phyloP scores from a whole-genome alignment of 2,329 filamentous ascomycete genomes.

The Colletotrichum horii region DNA sequence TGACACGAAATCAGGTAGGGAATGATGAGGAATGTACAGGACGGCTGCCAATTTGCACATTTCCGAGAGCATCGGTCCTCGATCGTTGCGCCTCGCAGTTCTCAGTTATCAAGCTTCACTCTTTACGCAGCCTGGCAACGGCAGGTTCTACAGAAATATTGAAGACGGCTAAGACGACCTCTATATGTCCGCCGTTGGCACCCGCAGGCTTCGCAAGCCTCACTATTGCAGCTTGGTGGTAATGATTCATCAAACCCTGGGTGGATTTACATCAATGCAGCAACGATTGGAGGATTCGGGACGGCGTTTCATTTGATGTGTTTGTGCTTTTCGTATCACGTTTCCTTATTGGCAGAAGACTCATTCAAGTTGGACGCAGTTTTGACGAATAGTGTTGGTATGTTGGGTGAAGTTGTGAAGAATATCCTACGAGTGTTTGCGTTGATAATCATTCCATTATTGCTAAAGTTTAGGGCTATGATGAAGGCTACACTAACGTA shows the following conservation, averaged over 20 bases:
- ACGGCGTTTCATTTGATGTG: background rate
- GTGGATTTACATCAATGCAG: background rate
- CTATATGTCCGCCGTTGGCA: background rate
- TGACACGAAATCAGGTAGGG: background rate
- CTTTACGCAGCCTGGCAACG: background rate
- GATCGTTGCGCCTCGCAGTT: background rate
- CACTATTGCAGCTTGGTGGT: background rate
- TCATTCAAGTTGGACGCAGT: background rate
- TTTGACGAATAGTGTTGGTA: background rate
- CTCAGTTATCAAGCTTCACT: background rate
- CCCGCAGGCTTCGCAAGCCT: background rate
- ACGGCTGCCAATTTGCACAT: background rate
- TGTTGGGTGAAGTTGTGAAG: background rate
- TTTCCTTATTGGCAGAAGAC: background rate
- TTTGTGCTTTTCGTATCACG: background rate
- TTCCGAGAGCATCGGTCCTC: background rate
- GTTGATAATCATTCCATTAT: background rate
- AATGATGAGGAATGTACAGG: background rate
- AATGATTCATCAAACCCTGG: background rate
- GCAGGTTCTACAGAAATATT: background rate
- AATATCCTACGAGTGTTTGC: background rate
- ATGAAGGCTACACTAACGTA: background rate
- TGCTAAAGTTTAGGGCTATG: background rate
- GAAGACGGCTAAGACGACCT: background rate
- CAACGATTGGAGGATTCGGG: background rate